Evolutionary conservation across 2,329 filamentous ascomycete species (phyloP).

Genomic region (Mariannaea sp.): DNA sequence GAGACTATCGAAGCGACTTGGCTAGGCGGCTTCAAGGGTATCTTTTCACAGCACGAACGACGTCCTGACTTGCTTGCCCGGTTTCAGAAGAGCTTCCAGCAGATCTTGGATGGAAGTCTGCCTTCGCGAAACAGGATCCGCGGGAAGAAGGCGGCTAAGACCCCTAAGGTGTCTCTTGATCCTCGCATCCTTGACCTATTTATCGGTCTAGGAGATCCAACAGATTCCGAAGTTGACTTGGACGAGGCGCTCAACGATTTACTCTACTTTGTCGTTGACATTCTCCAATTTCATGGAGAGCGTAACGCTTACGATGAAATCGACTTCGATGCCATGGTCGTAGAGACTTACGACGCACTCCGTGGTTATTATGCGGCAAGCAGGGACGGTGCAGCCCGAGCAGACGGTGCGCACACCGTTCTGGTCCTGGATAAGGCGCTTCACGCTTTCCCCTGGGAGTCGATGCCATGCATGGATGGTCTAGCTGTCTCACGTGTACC

Average conservation of each 20-base stretch:
- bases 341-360: conserved; percentile 86
- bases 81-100: conserved; percentile 79
- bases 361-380: conserved; percentile 71
- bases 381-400: conserved; percentile 46
- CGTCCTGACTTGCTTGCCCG: conserved; percentile 68
- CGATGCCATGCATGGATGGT: conserved; percentile 80
- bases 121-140: conserved; percentile 75
- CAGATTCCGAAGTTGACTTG: conserved; percentile 69
- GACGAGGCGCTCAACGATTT: conserved; percentile 92
- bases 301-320: conserved; percentile 97
- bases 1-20: conserved; percentile 89
- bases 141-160: conserved; percentile 56
- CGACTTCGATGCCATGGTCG: conserved; percentile 88
- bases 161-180: conserved; percentile 55
- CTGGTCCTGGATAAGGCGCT: conserved; percentile 89
- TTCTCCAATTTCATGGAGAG: conserved; percentile 95
- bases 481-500: conserved; percentile 85
- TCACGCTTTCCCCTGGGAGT: conserved; percentile 95
- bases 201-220: conserved; percentile 78
- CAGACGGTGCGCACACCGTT: conserved; percentile 71
- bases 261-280: conserved; percentile 94
- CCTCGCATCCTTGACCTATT: conserved; percentile 81
- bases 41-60: conserved; percentile 78
- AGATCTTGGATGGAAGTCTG: conserved; percentile 80
- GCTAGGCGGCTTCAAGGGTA: conserved; percentile 91